A percentile compares a stretch with the other conserved stretches of the same genome.
phyloP scores from a whole-genome alignment of 306 rosid genomes.

The Castanea sativa region DNA sequence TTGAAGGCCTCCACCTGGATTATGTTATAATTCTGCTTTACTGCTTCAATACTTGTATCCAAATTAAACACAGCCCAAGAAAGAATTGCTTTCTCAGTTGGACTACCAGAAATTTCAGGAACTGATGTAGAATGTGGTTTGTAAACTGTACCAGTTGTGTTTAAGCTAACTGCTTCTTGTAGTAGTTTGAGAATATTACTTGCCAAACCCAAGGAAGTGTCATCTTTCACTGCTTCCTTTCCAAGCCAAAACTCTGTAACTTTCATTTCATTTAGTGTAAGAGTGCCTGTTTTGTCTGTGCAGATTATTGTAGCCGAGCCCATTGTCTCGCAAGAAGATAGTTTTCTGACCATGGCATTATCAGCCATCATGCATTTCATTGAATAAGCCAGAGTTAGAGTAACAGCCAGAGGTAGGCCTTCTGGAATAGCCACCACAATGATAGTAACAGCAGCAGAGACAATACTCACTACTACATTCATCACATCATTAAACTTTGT shows the following conservation, averaged over 20 bases:
- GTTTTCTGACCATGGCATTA: conserved; percentile 29
- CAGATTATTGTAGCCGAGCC: conserved; percentile 26
- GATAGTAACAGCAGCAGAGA: conserved; percentile 19
- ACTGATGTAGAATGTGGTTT: background rate
- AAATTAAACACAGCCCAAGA: conserved; percentile 16
- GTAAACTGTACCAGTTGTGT: conserved; percentile 24
- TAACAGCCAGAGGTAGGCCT: conserved; percentile 28
- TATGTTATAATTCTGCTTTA: conserved; percentile 17
- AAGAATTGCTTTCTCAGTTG: conserved; percentile 27
- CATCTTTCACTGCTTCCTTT: background rate
- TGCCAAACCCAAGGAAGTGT: background rate
- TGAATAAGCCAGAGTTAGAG: conserved; percentile 26
- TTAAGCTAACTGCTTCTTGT: conserved; percentile 25
- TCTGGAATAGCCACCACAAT: conserved; percentile 29
- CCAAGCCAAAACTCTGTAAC: conserved; percentile 28
- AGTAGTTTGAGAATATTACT: background rate
- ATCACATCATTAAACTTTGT: conserved; percentile 3
- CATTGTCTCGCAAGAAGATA: conserved; percentile 30
- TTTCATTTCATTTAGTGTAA: conserved; percentile 27
- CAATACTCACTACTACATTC: conserved; percentile 10
- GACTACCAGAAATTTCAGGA: conserved; percentile 26
- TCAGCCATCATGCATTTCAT: conserved; percentile 31
- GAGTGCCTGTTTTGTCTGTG: conserved; percentile 30
- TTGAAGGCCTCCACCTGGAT: conserved; percentile 24
- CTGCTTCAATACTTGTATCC: conserved; percentile 12